phyloP scores from a whole-genome alignment of 495 filamentous ascomycete genomes.

The Talaromyces wortmannii region DNA sequence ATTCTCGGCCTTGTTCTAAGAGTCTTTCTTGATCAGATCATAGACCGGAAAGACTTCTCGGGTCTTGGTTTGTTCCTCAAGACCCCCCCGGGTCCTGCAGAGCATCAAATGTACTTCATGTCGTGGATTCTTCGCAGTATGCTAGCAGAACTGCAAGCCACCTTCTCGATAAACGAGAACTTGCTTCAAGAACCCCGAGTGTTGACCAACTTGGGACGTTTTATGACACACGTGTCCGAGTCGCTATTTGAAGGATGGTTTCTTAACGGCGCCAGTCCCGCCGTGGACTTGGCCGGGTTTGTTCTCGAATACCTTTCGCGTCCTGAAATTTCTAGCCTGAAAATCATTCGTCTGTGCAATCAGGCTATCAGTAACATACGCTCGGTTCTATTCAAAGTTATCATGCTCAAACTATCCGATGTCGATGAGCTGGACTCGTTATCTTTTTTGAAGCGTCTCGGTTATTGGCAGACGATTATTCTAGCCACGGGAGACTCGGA shows the following conservation, averaged over 20 bases:
- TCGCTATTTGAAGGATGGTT: conserved; percentile 96
- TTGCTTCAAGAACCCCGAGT: conserved; percentile 74
- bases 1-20: conserved; percentile 67
- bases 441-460: conserved; percentile 69
- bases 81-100: conserved; percentile 82
- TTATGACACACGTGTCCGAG: conserved; percentile 73
- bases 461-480: conserved; percentile 92
- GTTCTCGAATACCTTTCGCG: conserved; percentile 83
- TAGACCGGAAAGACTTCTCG: conserved; percentile 80
- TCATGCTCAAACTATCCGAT: conserved; percentile 77
- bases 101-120: conserved; percentile 91
- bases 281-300: conserved; percentile 81
- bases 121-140: conserved; percentile 78
- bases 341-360: conserved; percentile 82
- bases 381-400: conserved; percentile 64
- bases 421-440: conserved; percentile 62
- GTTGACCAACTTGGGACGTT: conserved; percentile 76
- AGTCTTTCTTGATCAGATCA: conserved; percentile 76
- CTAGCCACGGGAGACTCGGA: conserved; percentile 70
- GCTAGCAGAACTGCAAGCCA: conserved; percentile 61
- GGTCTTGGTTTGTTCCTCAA: conserved; percentile 87
- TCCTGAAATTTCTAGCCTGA: conserved; percentile 71
- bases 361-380: conserved; percentile 69
- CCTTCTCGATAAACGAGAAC: conserved; percentile 62
- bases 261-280: conserved; percentile 63